Conservation (phyloP, 1,284 basidiomycete genomes). For the Trichosporon coremiiforme region DNA sequence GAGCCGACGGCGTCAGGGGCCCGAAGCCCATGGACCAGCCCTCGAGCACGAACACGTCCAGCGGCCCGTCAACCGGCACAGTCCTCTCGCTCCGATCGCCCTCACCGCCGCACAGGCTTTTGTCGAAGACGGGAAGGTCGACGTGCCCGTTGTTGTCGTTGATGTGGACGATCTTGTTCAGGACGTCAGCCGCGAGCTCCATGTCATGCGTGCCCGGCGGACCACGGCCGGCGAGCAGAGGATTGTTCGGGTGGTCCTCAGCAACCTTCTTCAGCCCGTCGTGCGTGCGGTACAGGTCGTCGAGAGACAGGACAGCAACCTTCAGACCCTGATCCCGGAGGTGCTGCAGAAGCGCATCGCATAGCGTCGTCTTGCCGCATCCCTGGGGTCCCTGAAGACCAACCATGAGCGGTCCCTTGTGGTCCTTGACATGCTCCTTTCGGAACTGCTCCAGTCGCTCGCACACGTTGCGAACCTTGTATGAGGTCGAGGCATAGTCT, state of each 20-base stretch:
- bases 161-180: constrained; percentile 22
- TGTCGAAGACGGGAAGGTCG: constrained; percentile 74
- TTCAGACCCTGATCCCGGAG: constrained; percentile 32
- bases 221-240: constrained; percentile 48
- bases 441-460: neutral
- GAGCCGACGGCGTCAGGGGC: constrained; percentile 35
- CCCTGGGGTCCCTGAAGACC: constrained; percentile 35
- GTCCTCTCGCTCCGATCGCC: constrained; percentile 71
- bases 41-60: constrained; percentile 80
- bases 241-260: constrained; percentile 42
- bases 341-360: constrained; percentile 38
- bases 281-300: constrained; percentile 50
- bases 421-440: constrained; percentile 28
- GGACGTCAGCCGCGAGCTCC: constrained; percentile 20
- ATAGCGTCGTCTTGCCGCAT: constrained; percentile 47
- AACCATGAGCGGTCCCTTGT: constrained; percentile 35
- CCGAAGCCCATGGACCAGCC: constrained; percentile 61
- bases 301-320: constrained; percentile 45
- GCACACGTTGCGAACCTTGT: constrained; percentile 47
- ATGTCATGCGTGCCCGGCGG: constrained; percentile 53
- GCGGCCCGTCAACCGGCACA: constrained; percentile 53
- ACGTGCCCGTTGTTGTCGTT: constrained; percentile 22
- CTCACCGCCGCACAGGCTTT: constrained; percentile 73
- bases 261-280: constrained; percentile 42
- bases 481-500: constrained; percentile 40